Evolutionary conservation across 257 asterid species (phyloP), one percentile per base, ranked within the genome.

Genomic region (Solanum peruvianum): DNA sequence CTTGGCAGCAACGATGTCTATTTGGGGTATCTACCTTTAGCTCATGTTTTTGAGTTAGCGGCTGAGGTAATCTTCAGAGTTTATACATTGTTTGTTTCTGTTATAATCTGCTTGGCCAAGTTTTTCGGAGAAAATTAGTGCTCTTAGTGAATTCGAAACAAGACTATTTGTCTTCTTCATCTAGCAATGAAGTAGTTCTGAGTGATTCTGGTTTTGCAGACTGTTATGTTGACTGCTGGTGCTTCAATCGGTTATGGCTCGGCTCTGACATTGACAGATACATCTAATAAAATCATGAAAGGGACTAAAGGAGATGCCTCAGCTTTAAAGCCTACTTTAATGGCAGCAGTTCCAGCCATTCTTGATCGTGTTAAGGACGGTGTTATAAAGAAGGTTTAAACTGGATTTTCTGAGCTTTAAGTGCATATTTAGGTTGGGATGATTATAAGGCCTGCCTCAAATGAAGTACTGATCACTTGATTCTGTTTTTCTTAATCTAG

Each of bases 321-420:
- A 23, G 90, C 71, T 21, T 88, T 96, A 90, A 91, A 93, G 84
- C 99, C 99, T 67, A 96, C 98, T 13, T 72, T 96, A 85, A 89
- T 96, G 97, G 91, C 99, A 86, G 93, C 98, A 41, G 99, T 96
- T 89, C 99, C 99, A 66, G 98, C 99, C 87, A 95, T 96, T 87
- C 93, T 96, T 76, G 99, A 96, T 90, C 99, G 98, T 92, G 98
- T 96, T 77, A 91, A 93, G 87, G 98, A 96, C 15, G 98, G 98
- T 85, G 98, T 96, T 87, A 49, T 94, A 88, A 95, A 95, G 91
- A 96, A 96, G 99, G 99, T 96, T 44, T 39, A 72, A 5, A 52
- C 88, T 27, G 85, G 47, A 67, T 44, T 84, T 41, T 66, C 58
- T 11, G 82, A n/a, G 58, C 16, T 35, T 33, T 20, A 77, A 25